A percentile compares a stretch with the other conserved stretches of the same genome.
phyloP scores from a whole-genome alignment of 192 early-diverging fungal genomes.

The Chytriomyces sp. region DNA sequence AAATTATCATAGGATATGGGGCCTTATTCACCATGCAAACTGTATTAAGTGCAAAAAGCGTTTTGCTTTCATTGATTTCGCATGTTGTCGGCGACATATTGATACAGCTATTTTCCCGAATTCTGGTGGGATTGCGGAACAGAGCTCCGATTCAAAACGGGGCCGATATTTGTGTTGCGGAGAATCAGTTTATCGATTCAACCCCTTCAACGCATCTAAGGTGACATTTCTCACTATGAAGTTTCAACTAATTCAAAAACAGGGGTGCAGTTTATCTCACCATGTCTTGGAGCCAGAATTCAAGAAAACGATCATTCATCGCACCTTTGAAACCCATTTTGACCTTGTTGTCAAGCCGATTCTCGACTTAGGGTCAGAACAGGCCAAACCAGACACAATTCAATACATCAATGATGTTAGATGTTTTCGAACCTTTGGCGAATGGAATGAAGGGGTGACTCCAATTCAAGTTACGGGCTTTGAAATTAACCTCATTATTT shows the following conservation, averaged over 20 bases:
- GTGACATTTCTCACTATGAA: background rate
- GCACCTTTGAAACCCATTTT: background rate
- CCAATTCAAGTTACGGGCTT: background rate
- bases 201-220: slow-evolving; percentile 30
- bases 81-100: slow-evolving; percentile 27
- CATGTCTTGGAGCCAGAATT: background rate
- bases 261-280: slow-evolving; percentile 9
- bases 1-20: slow-evolving; percentile 36
- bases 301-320: background rate
- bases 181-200: slow-evolving; percentile 25
- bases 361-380: background rate
- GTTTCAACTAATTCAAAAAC: background rate
- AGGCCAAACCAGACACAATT: background rate
- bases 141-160: background rate
- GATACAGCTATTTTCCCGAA: slow-evolving; percentile 14
- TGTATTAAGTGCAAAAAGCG: slow-evolving; percentile 32
- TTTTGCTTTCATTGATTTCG: slow-evolving; percentile 34
- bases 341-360: background rate
- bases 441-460: slow-evolving; percentile 8
- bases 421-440: slow-evolving; percentile 11
- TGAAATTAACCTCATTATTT: background rate
- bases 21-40: slow-evolving; percentile 28
- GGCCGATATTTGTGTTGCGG: slow-evolving; percentile 41
- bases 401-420: slow-evolving; percentile 1
- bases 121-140: background rate